Percentiles rank a stretch among this genome's conserved stretches.
Conservation (phyloP, 2,329 filamentous ascomycete species). For the Aureobasidium sp. region DNA sequence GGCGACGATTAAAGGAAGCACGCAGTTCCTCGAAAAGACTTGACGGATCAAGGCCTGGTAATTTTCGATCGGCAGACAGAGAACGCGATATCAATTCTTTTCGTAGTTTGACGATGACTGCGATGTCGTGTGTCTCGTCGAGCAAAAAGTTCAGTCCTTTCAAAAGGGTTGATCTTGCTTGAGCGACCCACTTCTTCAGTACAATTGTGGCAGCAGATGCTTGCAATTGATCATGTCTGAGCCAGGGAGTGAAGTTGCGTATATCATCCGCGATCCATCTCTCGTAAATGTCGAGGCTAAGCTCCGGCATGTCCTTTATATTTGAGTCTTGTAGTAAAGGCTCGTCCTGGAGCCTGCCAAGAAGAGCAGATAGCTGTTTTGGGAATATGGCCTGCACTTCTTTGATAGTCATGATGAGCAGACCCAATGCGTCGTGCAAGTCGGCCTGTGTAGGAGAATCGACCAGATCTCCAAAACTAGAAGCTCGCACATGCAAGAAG, state of each 20-base stretch:
- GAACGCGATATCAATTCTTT: constrained; percentile 11
- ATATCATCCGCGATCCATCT: constrained; percentile 79
- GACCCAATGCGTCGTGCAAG: constrained; percentile 58
- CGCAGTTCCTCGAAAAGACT: constrained; percentile 16
- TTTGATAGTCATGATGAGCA: constrained; percentile 71
- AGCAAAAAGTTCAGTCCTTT: constrained; percentile 39
- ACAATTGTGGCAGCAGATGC: constrained; percentile 34
- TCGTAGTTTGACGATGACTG: constrained; percentile 1
- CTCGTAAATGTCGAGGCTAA: constrained; percentile 71
- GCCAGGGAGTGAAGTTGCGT: constrained; percentile 77
- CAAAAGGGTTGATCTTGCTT: constrained; percentile 58
- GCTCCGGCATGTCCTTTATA: constrained; percentile 58
- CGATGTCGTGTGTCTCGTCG: neutral
- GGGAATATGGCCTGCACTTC: constrained; percentile 73
- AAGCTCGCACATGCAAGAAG: constrained; percentile 66
- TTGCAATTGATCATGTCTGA: constrained; percentile 65
- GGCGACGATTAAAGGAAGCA: constrained; percentile 11
- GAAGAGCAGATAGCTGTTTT: constrained; percentile 59
- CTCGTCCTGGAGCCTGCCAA: constrained; percentile 61
- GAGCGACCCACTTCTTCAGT: constrained; percentile 60
- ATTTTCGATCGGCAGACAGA: constrained; percentile 11
- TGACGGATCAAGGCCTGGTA: constrained; percentile 16
- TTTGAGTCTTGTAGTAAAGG: constrained; percentile 66
- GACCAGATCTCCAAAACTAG: constrained; percentile 61
- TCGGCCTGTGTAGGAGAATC: constrained; percentile 41